Conservation (phyloP, 2,329 filamentous ascomycete genomes). For the Aspergillus thermomutatus region DNA sequence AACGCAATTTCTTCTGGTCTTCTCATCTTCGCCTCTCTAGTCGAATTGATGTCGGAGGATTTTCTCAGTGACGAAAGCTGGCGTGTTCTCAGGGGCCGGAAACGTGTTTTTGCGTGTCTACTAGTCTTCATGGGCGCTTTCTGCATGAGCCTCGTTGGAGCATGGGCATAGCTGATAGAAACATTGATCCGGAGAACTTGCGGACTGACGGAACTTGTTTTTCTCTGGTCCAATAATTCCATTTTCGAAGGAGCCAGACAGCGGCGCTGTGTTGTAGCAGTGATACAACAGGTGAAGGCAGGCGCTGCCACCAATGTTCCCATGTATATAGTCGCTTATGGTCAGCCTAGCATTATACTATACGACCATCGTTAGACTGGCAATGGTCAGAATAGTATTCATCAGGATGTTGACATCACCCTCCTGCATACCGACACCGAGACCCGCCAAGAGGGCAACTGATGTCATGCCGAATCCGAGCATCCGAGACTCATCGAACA, state of each 20-base stretch:
- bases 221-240: not conserved
- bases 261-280: too few relatives aligned
- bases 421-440: not conserved
- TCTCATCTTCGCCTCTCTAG: conserved; percentile 71
- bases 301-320: too few relatives aligned
- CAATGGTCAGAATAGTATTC: not conserved
- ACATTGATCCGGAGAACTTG: not conserved
- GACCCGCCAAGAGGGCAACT: not conserved
- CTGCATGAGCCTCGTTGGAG: conserved; percentile 69
- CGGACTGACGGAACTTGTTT: not conserved
- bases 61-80: conserved; percentile 75
- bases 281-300: not conserved
- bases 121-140: conserved; percentile 62
- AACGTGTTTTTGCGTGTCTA: conserved; percentile 60
- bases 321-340: too few relatives aligned
- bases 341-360: too few relatives aligned
- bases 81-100: conserved; percentile 60
- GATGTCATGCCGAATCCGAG: not conserved
- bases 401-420: not conserved
- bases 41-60: conserved; percentile 75
- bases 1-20: conserved; percentile 77
- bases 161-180: conserved; percentile 58
- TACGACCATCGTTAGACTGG: too few relatives aligned
- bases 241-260: not conserved
- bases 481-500: not conserved